These are phyloP conservation scores for Trichosporon sp. DNA, from an alignment of 1,284 basidiomycete genomes.

Conservation along the genomic window DNA sequence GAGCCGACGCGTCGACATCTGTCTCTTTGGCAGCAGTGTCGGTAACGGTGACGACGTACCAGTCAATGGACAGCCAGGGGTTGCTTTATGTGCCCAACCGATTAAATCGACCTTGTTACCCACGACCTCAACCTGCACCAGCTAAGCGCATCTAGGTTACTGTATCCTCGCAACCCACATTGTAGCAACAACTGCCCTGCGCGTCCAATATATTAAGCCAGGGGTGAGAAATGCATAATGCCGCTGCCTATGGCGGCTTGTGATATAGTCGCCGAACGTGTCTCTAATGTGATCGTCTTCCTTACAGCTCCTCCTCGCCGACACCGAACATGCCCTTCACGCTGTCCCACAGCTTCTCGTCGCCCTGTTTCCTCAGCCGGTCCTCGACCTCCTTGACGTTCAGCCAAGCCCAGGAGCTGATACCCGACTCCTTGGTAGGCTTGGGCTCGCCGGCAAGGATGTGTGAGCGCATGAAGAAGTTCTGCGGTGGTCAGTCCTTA, in stretches of 20 bases:
- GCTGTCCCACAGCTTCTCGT: conserved; percentile 36
- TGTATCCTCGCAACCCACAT: neutral
- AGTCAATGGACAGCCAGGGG: no score
- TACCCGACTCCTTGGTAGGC: conserved; percentile 26
- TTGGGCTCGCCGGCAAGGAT: conserved; percentile 46
- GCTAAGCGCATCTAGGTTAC: no score
- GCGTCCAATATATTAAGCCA: neutral
- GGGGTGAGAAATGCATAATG: neutral
- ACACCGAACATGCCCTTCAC: conserved; percentile 44
- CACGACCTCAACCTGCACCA: no score
- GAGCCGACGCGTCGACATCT: no score
- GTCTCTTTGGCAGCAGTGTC: no score
- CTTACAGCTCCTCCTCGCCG: conserved; percentile 13
- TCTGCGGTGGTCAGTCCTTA: conserved; percentile 28
- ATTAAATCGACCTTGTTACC: no score
- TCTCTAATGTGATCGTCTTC: neutral
- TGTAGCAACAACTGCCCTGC: neutral
- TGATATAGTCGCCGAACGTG: neutral
- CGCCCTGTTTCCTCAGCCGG: conserved; percentile 34
- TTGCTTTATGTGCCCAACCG: no score
- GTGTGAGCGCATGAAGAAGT: conserved; percentile 48
- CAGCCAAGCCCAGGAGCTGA: conserved; percentile 41
- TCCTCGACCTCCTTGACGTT: conserved; percentile 36
- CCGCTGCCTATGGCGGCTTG: neutral
- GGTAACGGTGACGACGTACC: no score